A percentile compares a stretch with the other conserved stretches of the same genome.
These are phyloP conservation scores for Pythium grandisporangium DNA, from an alignment of 352 stramenopile species.

Conservation along the genomic window DNA sequence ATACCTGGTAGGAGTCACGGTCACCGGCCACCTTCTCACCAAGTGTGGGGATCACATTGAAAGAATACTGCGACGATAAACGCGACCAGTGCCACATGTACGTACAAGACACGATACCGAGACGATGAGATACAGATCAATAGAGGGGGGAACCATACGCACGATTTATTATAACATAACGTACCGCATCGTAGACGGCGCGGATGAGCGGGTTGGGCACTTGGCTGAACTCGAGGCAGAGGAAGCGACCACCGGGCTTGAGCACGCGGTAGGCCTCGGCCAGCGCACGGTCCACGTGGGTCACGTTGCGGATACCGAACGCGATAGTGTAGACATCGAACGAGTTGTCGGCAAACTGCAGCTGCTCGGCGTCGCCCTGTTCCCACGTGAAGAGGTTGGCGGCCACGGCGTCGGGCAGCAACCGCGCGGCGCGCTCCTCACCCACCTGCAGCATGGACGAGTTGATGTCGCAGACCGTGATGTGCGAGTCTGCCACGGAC, in stretches of 20 bases:
- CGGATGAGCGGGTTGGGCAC: slow-evolving; percentile 91
- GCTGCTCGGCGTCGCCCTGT: slow-evolving; percentile 94
- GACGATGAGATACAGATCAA: neutral
- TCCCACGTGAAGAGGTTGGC: slow-evolving; percentile 79
- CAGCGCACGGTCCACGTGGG: slow-evolving; percentile 94
- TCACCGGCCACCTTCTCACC: slow-evolving; percentile 95
- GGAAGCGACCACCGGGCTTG: slow-evolving; percentile 93
- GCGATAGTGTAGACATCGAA: slow-evolving; percentile 99
- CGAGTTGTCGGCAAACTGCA: slow-evolving; percentile 92
- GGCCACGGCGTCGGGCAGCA: slow-evolving; percentile 50
- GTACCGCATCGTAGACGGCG: slow-evolving; percentile 90
- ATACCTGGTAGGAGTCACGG: slow-evolving; percentile 93
- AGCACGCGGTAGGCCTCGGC: slow-evolving; percentile 94
- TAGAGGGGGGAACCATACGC: neutral
- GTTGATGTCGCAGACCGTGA: slow-evolving; percentile 99
- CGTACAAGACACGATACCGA: slow-evolving; percentile 4
- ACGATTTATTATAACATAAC: slow-evolving; percentile 7
- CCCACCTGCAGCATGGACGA: slow-evolving; percentile 97
- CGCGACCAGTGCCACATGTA: no score
- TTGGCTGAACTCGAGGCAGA: slow-evolving; percentile 98
- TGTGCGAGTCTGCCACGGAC: slow-evolving; percentile 20
- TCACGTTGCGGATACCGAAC: slow-evolving; percentile 99
- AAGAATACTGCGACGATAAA: slow-evolving; percentile 98
- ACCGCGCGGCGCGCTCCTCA: slow-evolving; percentile 75
- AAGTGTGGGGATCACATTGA: slow-evolving; percentile 95